Evolutionary conservation across 495 filamentous ascomycete species (phyloP), one percentile per base, ranked within the genome.

Genomic region (Aspergillus bridgeri): DNA sequence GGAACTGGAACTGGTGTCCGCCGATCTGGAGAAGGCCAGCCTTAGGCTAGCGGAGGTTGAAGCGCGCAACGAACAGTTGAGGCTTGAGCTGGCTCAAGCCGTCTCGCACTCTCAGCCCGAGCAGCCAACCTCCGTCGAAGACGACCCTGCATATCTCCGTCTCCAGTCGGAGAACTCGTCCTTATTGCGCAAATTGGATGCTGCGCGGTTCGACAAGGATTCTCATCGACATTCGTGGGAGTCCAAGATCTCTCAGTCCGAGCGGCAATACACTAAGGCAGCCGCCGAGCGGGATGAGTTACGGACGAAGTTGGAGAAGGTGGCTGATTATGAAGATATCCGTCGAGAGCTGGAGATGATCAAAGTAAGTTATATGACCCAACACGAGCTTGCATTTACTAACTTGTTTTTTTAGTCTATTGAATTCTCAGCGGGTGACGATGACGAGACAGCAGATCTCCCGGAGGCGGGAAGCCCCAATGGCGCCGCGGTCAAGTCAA

Each of bases 261-360:
- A 82, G 57, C 60, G 77, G 62, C 69, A 74, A 55, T 62, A 57
- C 53, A 62, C 74, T 1, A 78, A 79, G 18, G 80, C 87, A 42
- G 72, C 79, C 11, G 69, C 92, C 2, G 93, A 98, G 72, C 83
- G 89, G 54, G 89, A 94, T 56, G 74, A 76, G 44, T 76, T 98
- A 44, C 89, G 86, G 64, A 78, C 79, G 23, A 95, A 91, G 69
- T 81, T 97, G 19, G 85, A 90, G 51, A 93, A 89, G 65, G 93
- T 91, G 84, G 83, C 86, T 61, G 95, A 99, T 69, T 99, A 99
- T 65, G 91, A 96, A 38, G 92, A 97, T 58, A 87, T 98, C 47
- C 96, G 94, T 67, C 87, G 91, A 54, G 95, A 98, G 71, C 80
- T 98, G 22, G 94, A 98, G 62, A 91, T 98, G 48, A 82, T 98